Percentiles rank a stretch among this genome's conserved stretches.
phyloP scores from a whole-genome alignment of 345 rosid genomes.

The Syzygium jambos region DNA sequence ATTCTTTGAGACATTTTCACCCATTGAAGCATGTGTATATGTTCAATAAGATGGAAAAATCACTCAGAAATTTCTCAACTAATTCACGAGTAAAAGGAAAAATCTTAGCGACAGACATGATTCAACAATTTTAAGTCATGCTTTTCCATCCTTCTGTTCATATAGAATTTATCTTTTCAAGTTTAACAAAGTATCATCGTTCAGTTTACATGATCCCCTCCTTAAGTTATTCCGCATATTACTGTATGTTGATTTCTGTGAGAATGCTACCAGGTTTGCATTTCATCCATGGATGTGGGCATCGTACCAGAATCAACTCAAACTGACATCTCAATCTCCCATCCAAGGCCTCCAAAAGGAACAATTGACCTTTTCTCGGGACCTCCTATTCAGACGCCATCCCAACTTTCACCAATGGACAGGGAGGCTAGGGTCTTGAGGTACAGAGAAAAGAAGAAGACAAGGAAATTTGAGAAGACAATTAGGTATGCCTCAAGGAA shows the following conservation, averaged over 20 bases:
- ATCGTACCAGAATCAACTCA: conserved; percentile 67
- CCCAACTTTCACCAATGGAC: conserved; percentile 67
- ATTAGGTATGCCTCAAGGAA: conserved; percentile 96
- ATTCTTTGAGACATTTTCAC: background rate
- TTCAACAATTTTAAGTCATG: background rate
- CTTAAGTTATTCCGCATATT: background rate
- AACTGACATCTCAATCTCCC: conserved; percentile 52
- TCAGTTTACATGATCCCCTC: background rate
- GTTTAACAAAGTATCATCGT: background rate
- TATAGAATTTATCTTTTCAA: background rate
- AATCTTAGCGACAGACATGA: background rate
- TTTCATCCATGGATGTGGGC: conserved; percentile 62
- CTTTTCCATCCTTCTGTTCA: background rate
- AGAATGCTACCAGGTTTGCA: conserved; percentile 31
- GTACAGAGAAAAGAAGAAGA: conserved; percentile 95
- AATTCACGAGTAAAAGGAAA: background rate
- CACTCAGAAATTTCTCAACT: background rate
- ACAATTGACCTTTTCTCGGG: conserved; percentile 48
- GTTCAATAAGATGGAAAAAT: background rate
- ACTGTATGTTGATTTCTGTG: background rate
- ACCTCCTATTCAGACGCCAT: conserved; percentile 40
- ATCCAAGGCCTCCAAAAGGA: conserved; percentile 40
- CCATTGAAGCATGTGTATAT: background rate
- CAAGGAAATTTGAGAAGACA: conserved; percentile 82
- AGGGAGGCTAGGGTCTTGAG: conserved; percentile 89